Conservation (phyloP, 1,284 basidiomycete genomes). For the Volvariella volvacea region DNA sequence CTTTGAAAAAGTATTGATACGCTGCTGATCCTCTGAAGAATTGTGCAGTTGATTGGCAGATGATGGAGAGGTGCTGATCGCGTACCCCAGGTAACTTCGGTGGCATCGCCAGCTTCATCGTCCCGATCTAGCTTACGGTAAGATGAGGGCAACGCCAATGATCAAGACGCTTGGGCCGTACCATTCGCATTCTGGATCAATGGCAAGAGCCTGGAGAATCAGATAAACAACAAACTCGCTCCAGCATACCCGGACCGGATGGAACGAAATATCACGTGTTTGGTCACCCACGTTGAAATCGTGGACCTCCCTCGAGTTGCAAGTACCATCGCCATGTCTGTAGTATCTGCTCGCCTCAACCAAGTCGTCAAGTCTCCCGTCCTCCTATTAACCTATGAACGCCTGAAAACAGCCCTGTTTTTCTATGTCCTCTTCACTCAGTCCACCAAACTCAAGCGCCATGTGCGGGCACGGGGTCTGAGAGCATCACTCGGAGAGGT, state of each 20-base stretch:
- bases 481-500: conserved; percentile 41
- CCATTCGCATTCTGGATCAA: conserved; percentile 50
- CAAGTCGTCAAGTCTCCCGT: conserved; percentile 1
- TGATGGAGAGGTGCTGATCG: conserved; percentile 9
- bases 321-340: too few species aligned
- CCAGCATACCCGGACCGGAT: too few species aligned
- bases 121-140: conserved; percentile 56
- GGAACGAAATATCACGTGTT: too few species aligned
- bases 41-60: conserved; percentile 9
- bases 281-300: too few species aligned
- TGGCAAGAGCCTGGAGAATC: not conserved
- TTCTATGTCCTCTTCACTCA: conserved; percentile 54
- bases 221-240: conserved; percentile 12
- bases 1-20: conserved; percentile 91
- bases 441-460: conserved; percentile 49
- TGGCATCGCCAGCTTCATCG: conserved; percentile 75
- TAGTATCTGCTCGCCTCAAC: not conserved
- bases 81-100: conserved; percentile 90
- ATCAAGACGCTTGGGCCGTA: conserved; percentile 16
- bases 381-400: conserved; percentile 24
- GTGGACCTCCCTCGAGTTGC: too few species aligned
- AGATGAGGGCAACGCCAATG: not conserved
- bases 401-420: conserved; percentile 55
- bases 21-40: conserved; percentile 81
- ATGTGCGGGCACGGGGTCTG: conserved; percentile 72